Evolutionary conservation across 2,329 filamentous ascomycete species (phyloP).

Genomic region (Tricladium varicosporioides): DNA sequence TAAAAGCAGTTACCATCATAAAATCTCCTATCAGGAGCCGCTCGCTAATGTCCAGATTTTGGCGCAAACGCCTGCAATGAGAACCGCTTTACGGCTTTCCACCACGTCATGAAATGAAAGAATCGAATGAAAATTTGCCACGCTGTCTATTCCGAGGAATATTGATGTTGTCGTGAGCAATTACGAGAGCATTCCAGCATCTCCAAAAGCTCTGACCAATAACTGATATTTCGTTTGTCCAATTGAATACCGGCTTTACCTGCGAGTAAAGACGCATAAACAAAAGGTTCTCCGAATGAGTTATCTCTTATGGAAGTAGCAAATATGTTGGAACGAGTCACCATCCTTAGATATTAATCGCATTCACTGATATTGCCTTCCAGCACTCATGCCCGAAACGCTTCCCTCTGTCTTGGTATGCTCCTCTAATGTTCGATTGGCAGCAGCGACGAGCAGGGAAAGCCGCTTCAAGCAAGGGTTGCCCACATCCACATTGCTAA

Average conservation of each 20-base stretch:
- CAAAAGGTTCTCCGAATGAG: constrained; percentile 16
- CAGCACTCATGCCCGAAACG: constrained; percentile 9
- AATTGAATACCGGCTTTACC: constrained; percentile 21
- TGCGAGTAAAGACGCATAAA: constrained; percentile 22
- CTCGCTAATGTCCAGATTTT: constrained; percentile 13
- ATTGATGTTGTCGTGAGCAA: constrained; percentile 11
- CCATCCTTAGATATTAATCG: background rate
- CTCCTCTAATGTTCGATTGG: constrained; percentile 32
- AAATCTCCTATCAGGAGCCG: background rate
- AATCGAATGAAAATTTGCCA: constrained; percentile 17
- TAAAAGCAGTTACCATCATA: background rate
- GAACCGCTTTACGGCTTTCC: constrained; percentile 5
- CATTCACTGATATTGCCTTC: constrained; percentile 12
- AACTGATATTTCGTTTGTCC: constrained; percentile 14
- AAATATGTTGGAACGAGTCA: constrained; percentile 1
- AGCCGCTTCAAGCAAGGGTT: constrained; percentile 50
- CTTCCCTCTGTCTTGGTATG: constrained; percentile 11
- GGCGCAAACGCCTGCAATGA: constrained; percentile 25
- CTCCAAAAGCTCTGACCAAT: constrained; percentile 21
- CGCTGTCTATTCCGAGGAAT: constrained; percentile 8
- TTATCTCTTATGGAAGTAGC: constrained; percentile 6
- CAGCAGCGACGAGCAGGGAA: constrained; percentile 39
- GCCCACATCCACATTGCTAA: constrained; percentile 46
- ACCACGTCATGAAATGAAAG: constrained; percentile 3
- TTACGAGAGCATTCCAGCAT: constrained; percentile 33